Evolutionary conservation across 805 yeast species (phyloP).

Genomic region (Kuraishia cidri): DNA sequence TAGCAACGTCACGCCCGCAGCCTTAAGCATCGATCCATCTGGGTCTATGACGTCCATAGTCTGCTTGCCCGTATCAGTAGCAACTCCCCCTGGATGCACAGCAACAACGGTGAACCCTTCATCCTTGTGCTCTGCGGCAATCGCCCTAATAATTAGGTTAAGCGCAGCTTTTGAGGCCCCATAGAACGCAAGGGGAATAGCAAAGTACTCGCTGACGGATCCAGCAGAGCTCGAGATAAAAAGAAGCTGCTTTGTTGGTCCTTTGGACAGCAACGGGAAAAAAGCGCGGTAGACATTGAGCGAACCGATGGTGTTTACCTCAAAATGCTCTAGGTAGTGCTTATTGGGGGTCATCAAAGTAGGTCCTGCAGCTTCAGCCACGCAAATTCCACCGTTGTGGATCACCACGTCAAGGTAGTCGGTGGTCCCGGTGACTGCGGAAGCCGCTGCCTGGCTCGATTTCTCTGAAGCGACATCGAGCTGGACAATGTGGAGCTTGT

Average conservation of each 20-base stretch:
- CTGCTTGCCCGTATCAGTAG: background rate
- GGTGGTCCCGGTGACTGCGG: background rate
- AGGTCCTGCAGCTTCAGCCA: too few species aligned
- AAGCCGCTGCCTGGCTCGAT: background rate
- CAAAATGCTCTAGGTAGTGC: too few species aligned
- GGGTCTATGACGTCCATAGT: too few species aligned
- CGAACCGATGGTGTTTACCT: conserved; percentile 15
- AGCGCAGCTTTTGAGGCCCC: conserved; percentile 26
- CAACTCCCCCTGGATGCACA: background rate
- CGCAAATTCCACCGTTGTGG: background rate
- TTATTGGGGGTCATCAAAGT: too few species aligned
- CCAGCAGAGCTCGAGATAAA: conserved; percentile 18
- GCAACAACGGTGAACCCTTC: conserved; percentile 17
- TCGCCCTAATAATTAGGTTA: conserved; percentile 16
- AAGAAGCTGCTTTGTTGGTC: too few species aligned
- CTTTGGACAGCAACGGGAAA: conserved; percentile 11
- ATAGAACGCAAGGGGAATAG: conserved; percentile 15
- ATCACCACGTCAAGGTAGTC: too few species aligned
- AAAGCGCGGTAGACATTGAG: conserved; percentile 10
- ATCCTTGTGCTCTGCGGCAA: conserved; percentile 13
- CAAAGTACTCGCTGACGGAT: conserved; percentile 10
- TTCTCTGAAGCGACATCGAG: background rate
- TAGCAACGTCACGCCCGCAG: conserved; percentile 13
- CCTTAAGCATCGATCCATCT: too few species aligned
- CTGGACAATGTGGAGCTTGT: background rate